Conservation (phyloP, 192 early-diverging fungal genomes). For the Coemansia sp. region DNA sequence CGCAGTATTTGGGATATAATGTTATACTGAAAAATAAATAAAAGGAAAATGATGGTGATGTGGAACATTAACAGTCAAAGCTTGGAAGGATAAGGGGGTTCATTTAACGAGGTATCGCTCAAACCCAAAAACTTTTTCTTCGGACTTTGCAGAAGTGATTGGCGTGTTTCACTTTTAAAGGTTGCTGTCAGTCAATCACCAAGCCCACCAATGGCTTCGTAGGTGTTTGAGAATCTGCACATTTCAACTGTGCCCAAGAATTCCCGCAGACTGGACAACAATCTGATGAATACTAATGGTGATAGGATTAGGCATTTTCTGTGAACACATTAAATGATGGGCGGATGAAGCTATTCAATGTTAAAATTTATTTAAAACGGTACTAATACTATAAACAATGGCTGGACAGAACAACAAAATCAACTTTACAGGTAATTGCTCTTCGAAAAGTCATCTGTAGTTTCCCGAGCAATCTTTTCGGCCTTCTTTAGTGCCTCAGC, state of each 20-base stretch:
- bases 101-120: background rate
- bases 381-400: background rate
- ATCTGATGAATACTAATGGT: background rate
- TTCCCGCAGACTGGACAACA: background rate
- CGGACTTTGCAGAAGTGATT: background rate
- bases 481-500: conserved; percentile 23
- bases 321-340: background rate
- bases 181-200: background rate
- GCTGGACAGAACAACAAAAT: background rate
- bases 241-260: background rate
- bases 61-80: background rate
- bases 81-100: background rate
- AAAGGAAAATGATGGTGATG: conserved; percentile 1
- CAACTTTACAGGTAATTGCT: conserved; percentile 15
- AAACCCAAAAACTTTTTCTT: background rate
- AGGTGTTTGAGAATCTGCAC: background rate
- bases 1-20: background rate
- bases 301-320: no score
- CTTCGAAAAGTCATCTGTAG: conserved; percentile 21
- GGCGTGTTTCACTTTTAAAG: background rate
- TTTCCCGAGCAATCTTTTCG: conserved; percentile 25
- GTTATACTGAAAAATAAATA: background rate
- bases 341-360: background rate
- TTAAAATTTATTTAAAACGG: background rate
- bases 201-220: background rate